Evolutionary conservation across 2,329 filamentous ascomycete genomes (phyloP).

Genomic region (Davidsoniella eucalypti): DNA sequence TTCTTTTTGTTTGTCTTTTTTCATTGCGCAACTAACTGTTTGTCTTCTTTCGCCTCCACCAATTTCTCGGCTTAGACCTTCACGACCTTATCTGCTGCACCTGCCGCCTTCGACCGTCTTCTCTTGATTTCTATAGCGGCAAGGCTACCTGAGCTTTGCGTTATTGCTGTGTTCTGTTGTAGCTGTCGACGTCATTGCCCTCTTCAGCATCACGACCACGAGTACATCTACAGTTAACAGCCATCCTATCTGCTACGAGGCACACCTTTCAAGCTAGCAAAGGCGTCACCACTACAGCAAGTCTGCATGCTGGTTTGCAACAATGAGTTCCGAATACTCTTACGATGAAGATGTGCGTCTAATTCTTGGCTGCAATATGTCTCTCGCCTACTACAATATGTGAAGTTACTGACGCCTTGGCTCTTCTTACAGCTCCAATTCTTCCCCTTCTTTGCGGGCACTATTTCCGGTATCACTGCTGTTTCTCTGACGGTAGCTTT

Average conservation of each 20-base stretch:
- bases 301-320: constrained; percentile 22
- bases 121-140: not conserved
- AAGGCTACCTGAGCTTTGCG: no score
- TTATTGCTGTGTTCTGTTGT: constrained; percentile 3
- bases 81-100: not conserved
- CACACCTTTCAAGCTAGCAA: not conserved
- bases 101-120: not conserved
- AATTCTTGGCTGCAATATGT: not conserved
- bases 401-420: not conserved
- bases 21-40: not conserved
- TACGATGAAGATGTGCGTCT: constrained; percentile 73
- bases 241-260: not conserved
- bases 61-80: no score
- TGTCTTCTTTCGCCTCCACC: not conserved
- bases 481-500: constrained; percentile 80
- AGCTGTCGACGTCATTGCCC: not conserved
- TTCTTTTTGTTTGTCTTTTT: not conserved
- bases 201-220: no score
- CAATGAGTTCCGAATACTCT: constrained; percentile 88
- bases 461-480: constrained; percentile 72
- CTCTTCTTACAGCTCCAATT: constrained; percentile 57
- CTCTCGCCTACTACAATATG: not conserved
- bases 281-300: no score
- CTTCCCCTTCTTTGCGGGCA: constrained; percentile 97
- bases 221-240: not conserved